Percentiles rank a stretch among this genome's conserved stretches.
Conservation (phyloP, 2,329 filamentous ascomycete genomes). For the Exophiala aquamarina region DNA sequence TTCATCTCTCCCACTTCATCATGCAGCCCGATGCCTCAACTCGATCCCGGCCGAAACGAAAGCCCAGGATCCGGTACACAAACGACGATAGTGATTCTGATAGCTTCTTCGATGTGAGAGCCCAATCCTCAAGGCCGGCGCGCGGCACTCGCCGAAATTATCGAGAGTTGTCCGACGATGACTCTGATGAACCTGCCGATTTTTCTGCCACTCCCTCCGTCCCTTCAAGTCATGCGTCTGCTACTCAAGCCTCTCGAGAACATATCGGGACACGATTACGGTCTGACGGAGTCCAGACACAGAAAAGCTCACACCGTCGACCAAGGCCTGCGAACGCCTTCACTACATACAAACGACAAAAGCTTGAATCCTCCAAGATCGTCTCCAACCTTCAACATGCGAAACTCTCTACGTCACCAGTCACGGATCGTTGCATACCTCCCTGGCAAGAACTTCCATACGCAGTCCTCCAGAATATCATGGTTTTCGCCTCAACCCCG, state of each 20-base stretch:
- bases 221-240: not conserved
- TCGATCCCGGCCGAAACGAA: conserved; percentile 13
- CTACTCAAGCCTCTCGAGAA: not conserved
- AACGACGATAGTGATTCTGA: conserved; percentile 17
- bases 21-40: conserved; percentile 3
- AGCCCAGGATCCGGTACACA: conserved; percentile 12
- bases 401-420: not conserved
- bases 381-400: not conserved
- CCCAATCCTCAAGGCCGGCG: conserved; percentile 13
- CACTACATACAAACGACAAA: conserved; percentile 17
- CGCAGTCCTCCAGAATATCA: conserved; percentile 67
- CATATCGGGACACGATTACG: not conserved
- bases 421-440: conserved; percentile 39
- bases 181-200: conserved; percentile 5
- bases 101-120: conserved; percentile 1
- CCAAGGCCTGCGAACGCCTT: conserved; percentile 2
- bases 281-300: not conserved
- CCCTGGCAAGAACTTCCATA: conserved; percentile 66
- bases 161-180: conserved; percentile 16
- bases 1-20: not conserved
- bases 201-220: not conserved
- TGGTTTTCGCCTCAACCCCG: conserved; percentile 64
- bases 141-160: conserved; percentile 16
- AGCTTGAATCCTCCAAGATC: not conserved
- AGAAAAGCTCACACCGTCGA: not conserved